Evolutionary conservation across 179 eudicot species (phyloP), one percentile per base, ranked within the genome.

Genomic region (Beta macrorhiza): DNA sequence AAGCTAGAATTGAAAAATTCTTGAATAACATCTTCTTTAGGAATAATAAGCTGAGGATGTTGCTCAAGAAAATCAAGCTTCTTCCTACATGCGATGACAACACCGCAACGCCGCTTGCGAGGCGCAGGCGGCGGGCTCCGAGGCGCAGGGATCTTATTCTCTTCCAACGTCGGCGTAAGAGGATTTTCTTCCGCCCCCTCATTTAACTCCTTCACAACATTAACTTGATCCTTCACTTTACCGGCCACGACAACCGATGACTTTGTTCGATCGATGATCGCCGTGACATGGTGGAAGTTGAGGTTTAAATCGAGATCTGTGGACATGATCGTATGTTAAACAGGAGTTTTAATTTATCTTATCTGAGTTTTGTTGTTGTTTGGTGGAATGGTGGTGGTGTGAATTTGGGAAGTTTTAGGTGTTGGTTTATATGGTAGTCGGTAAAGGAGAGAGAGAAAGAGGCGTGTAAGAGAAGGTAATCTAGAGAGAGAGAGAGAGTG

Each of bases 71-170:
- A 81, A 11, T 81, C 83, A 2, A 81, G 80, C 49, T 76, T 75
- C 29, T 70, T 59, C 19, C 72, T 78, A n/a, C 83, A 81, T 7
- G 73, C 56, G 15, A 76, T 49, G 0, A 51, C 68, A 7, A 45
- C 80, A 0, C 79, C 76, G 6, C 75, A 63, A 5, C 80, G 59
- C 32, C 80, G 44, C 52, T 81, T 81, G 0, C 76, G 80, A 0
- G 83, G 83, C 15, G 83, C 83, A 0, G 83, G 83, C 0, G 83
- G 83, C 2, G 83, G 83, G 17, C 80, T 75, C 2, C 44, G 51
- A 1, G 83, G 83, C 0, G 83, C 76, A 0, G 80, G 80, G 51
- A 81, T 81, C 70, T 69, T 76, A 53, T 76, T 67, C 59, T 81
- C 79, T 6, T 75, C 79, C 1, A 75, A 67, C 2, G 75, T 81